Evolutionary conservation across 768 basidiomycete species (phyloP).

Genomic region (Termitomyces titanicus): DNA sequence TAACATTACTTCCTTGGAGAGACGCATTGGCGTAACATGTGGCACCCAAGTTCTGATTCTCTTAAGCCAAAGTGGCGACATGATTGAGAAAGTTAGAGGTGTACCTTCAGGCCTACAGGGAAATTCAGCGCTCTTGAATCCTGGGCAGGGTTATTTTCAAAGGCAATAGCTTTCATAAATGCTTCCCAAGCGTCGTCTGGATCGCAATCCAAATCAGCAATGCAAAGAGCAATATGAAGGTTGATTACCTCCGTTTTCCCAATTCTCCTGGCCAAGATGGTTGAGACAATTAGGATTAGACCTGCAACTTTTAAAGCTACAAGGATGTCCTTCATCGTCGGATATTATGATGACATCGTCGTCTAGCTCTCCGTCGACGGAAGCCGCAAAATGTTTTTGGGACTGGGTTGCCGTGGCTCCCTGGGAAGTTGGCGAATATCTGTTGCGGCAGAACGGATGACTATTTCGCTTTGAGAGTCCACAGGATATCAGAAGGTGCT

Average conservation of each 20-base stretch:
- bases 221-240: neutral
- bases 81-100: constrained; percentile 6
- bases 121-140: constrained; percentile 45
- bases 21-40: constrained; percentile 98
- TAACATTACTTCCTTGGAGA: constrained; percentile 58
- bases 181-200: constrained; percentile 46
- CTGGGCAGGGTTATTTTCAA: constrained; percentile 54
- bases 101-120: constrained; percentile 78
- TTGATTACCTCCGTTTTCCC: constrained; percentile 66
- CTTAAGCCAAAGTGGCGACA: neutral
- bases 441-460: constrained; percentile 56
- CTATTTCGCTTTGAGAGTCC: constrained; percentile 54
- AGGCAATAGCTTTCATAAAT: constrained; percentile 48
- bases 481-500: constrained; percentile 65
- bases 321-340: constrained; percentile 56
- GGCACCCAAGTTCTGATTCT: constrained; percentile 84
- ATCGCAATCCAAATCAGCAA: constrained; percentile 7
- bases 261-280: constrained; percentile 79
- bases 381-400: constrained; percentile 9
- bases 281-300: constrained; percentile 84
- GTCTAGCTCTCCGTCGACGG: constrained; percentile 40
- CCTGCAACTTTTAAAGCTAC: constrained; percentile 64
- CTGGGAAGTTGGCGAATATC: constrained; percentile 33
- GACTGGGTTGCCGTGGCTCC: constrained; percentile 5
- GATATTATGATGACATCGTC: constrained; percentile 70